phyloP scores from a whole-genome alignment of 805 yeast genomes.

The Candida maris region DNA sequence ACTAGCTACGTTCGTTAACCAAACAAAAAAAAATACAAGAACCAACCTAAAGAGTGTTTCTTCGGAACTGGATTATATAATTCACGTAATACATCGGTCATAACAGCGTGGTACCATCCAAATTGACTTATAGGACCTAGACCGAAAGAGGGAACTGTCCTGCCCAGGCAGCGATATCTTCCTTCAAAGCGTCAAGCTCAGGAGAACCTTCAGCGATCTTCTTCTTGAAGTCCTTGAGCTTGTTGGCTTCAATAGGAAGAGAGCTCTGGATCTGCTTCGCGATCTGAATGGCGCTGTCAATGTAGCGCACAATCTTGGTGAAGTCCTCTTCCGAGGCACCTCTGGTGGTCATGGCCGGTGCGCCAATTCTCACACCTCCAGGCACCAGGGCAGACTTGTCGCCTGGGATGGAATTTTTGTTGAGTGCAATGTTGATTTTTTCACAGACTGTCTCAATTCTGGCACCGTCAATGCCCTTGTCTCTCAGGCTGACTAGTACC shows the following conservation, averaged over 20 bases:
- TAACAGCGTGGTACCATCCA: too few species aligned
- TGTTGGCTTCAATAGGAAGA: conserved; percentile 90
- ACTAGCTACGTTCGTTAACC: background rate
- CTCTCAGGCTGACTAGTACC: conserved; percentile 85
- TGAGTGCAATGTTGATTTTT: conserved; percentile 88
- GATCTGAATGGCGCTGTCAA: conserved; percentile 72
- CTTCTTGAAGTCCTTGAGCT: conserved; percentile 92
- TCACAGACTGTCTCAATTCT: conserved; percentile 95
- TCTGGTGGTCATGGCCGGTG: conserved; percentile 98
- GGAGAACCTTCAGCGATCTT: conserved; percentile 69
- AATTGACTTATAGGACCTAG: conserved; percentile 23
- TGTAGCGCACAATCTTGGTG: conserved; percentile 71
- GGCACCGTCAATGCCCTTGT: conserved; percentile 92
- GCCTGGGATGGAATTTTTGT: conserved; percentile 97
- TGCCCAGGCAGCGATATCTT: conserved; percentile 88
- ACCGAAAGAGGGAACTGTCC: conserved; percentile 74
- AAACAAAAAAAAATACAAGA: background rate
- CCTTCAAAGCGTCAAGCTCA: conserved; percentile 62
- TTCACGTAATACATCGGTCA: too few species aligned
- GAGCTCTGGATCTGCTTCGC: conserved; percentile 72
- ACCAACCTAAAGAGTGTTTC: background rate
- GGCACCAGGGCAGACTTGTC: conserved; percentile 96
- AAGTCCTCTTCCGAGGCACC: conserved; percentile 90
- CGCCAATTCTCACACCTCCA: conserved; percentile 95
- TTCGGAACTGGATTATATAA: too few species aligned